Base-by-base conservation (phyloP, 2,329 filamentous ascomycete genomes). In the Teratosphaeriaceae sp. region DNA sequence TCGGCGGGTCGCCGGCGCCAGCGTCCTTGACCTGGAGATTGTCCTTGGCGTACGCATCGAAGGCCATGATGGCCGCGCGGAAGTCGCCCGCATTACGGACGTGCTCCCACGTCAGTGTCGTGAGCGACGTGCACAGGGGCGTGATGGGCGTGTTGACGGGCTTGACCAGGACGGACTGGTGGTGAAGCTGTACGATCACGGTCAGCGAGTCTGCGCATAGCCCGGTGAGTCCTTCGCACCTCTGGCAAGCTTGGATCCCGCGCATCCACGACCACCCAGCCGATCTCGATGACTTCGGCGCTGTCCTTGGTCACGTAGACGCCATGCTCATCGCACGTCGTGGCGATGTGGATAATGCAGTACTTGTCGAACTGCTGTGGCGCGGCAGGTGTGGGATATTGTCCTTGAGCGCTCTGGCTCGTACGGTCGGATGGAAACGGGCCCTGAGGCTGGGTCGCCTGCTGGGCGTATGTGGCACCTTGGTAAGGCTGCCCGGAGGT, bases 261-360 rank as follows among this genome's bases (percentile, higher is more conserved):
- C 24, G 59, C 51, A 50, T 60, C 50, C 21, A 61, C 56, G 61
- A 98, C 72, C 63, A 97, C 95, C 92, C 92, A 98, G 52, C 90
- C 92, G 64, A 98, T 78, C 78, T 98, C 92, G 68, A 98, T 98
- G 55, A 98, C 92, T 73, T 98, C 92, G 50, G 92, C 92, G 46
- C 92, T 97, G 70, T 98, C 92, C 71, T 97, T 97, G 47, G 92
- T 98, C 46, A 98, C 92, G 68, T 98, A 98, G 54, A 98, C 92
- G 51, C 92, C 92, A 70, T 98, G 92, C 68, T 98, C 92, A 68
- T 98, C 92, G 71, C 92, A 98, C 56, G 92, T 98, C 26, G 92
- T 98, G 52, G 92, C 92, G 62, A 97, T 90, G 69, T 98, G 92
- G 66, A 97, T 95, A 62, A 98, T 87, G 54, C 96, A 85, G 71